phyloP scores from a whole-genome alignment of 768 basidiomycete species.

The Termitomyces sp. region DNA sequence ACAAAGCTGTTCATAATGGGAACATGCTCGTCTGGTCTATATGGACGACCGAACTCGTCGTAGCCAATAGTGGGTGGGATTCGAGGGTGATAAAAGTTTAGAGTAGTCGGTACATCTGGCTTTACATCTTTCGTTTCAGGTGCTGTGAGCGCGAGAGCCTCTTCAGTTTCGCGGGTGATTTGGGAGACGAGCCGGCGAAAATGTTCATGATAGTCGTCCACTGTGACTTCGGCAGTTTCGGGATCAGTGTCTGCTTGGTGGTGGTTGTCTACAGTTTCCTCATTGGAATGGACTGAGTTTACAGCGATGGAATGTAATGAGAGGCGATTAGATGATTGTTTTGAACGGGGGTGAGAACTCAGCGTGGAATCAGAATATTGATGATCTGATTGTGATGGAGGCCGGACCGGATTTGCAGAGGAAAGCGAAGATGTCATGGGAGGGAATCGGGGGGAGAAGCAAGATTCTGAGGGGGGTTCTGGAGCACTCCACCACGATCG shows the following conservation, averaged over 20 bases:
- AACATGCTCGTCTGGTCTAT: conserved; percentile 47
- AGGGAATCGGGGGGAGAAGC: conserved; percentile 15
- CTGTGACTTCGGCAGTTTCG: conserved; percentile 28
- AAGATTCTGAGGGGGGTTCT: conserved; percentile 12
- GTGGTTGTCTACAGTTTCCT: conserved; percentile 3
- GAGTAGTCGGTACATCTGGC: conserved; percentile 10
- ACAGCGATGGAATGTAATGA: conserved; percentile 10
- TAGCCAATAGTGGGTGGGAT: conserved; percentile 31
- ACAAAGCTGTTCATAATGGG: conserved; percentile 62
- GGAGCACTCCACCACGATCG: conserved; percentile 8
- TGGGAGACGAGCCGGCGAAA: conserved; percentile 50
- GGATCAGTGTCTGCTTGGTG: conserved; percentile 4
- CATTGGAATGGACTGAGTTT: conserved; percentile 13
- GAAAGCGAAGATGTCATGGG: conserved; percentile 12
- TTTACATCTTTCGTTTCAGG: conserved; percentile 23
- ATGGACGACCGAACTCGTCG: conserved; percentile 46
- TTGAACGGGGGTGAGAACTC: conserved; percentile 12
- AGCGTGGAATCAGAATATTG: conserved; percentile 20
- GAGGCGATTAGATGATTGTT: conserved; percentile 11
- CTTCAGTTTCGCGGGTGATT: conserved; percentile 51
- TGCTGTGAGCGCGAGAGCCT: conserved; percentile 34
- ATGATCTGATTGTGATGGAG: conserved; percentile 7
- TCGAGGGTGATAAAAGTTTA: not conserved
- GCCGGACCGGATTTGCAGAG: conserved; percentile 1
- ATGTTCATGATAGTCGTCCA: conserved; percentile 42